Evolutionary conservation across 768 basidiomycete species (phyloP), one percentile per base, ranked within the genome.

Genomic region (Mycena maculata): DNA sequence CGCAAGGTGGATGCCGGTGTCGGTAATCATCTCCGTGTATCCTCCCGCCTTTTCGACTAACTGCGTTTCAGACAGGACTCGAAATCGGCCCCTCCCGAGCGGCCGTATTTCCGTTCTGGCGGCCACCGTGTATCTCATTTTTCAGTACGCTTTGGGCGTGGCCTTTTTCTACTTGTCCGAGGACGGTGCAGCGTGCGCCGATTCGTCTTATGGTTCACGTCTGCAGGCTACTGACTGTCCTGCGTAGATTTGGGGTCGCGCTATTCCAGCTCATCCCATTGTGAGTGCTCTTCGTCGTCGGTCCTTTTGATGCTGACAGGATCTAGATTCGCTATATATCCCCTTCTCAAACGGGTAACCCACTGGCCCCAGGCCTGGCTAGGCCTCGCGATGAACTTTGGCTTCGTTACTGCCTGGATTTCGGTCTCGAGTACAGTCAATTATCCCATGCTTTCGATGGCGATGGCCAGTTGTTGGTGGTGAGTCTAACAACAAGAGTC

Each of bases 321-420:
- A 56, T 63, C 16, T 47, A 84, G 82, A 39, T 81, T 82, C 65
- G 78, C 79, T 10, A 74, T 85, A 54, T 87, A 86, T 72, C 88
- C 88, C 15, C 78, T 88, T 10, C 77, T 88, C 57, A 89, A 89
- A 70, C 80, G 87, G 10, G 74, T 83, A 41, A 88, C 87, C 0
- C 76, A 87, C 67, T 89, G 87, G 87, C 88, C 88, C 0, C 88
- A 89, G 70, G 86, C 86, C 0, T 88, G 86, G 86, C 82, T 89
- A 1, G 87, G 87, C 27, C 77, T 88, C 59, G 84, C 85, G 10
- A 87, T 88, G 84, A 87, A 86, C 67, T 86, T 87, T 60, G 84
- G 87, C 15, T 79, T 86, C 64, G 75, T 84, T 38, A 84, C 85
- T 3, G 80, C 84, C 0, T 88, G 85, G 86, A 72, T 83, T 13